These are phyloP conservation scores for Speleostelium caveatum DNA, from an alignment of 78 protist species.

Conservation along the genomic window DNA sequence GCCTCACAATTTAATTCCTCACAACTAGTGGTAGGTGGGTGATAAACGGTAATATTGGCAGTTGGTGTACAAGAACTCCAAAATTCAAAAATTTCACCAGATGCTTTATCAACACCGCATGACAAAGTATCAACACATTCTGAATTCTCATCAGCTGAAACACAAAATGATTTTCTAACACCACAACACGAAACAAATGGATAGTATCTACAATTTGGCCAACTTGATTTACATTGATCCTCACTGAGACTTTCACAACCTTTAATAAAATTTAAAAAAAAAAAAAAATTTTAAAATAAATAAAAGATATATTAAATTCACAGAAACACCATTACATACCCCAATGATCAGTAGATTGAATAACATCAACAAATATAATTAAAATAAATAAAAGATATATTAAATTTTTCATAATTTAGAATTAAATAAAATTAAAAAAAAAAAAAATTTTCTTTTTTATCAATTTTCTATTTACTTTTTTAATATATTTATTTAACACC, in stretches of 20 bases:
- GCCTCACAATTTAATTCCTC: constrained; percentile 1
- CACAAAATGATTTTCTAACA: neutral
- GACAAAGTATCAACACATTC: neutral
- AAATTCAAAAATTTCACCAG: constrained; percentile 42
- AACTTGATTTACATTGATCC: constrained; percentile 6
- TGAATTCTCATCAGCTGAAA: neutral
- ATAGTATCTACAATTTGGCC: constrained; percentile 2
- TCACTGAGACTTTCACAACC: constrained; percentile 28
- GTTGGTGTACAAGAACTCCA: constrained; percentile 39
- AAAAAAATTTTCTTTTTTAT: no score
- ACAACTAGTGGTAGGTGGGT: constrained; percentile 22
- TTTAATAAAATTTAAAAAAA: no score
- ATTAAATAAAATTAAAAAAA: no score
- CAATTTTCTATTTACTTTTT: no score
- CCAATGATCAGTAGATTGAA: no score
- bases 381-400: no score
- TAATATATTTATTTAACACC: no score
- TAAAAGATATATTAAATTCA: no score
- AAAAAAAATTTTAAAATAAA: neutral
- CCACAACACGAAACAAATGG: constrained; percentile 72
- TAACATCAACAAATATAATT: no score
- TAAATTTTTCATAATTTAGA: no score
- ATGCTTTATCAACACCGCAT: neutral
- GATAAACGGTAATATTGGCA: neutral
- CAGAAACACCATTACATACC: no score